Percentiles rank a stretch among this genome's conserved stretches.
Conservation (phyloP, 1,284 basidiomycete species). For the Fomitopsis betulina region DNA sequence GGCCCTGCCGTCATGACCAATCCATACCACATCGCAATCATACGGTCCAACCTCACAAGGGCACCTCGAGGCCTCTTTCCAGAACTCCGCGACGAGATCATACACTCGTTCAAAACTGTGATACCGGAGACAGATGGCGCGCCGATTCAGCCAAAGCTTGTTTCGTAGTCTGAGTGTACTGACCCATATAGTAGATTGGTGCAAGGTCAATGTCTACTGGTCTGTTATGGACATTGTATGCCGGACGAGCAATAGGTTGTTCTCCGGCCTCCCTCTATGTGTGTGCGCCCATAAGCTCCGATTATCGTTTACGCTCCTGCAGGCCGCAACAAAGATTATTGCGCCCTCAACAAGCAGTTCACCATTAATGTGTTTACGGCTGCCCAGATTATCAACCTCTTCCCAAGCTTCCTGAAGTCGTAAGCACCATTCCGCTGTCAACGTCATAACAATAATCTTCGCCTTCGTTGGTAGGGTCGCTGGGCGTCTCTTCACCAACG, state of each 20-base stretch:
- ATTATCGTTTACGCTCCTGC: no score
- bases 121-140: slow-evolving; percentile 11
- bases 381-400: slow-evolving; percentile 25
- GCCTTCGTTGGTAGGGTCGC: slow-evolving; percentile 9
- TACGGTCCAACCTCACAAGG: slow-evolving; percentile 20
- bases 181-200: slow-evolving; percentile 19
- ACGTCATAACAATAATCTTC: background rate
- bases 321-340: no score
- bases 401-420: slow-evolving; percentile 33
- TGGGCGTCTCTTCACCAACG: slow-evolving; percentile 6
- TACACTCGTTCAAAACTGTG: slow-evolving; percentile 6
- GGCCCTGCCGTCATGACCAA: slow-evolving; percentile 18
- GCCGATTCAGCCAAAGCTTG: slow-evolving; percentile 7
- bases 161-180: background rate
- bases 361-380: slow-evolving; percentile 18
- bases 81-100: slow-evolving; percentile 16
- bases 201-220: slow-evolving; percentile 6
- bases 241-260: slow-evolving; percentile 20
- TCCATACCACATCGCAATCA: slow-evolving; percentile 23
- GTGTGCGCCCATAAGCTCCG: background rate
- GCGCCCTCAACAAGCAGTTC: slow-evolving; percentile 19
- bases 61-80: slow-evolving; percentile 14
- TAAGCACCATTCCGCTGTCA: background rate
- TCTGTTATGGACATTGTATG: slow-evolving; percentile 18
- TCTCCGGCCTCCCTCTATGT: slow-evolving; percentile 23